Evolutionary conservation across 768 basidiomycete genomes (phyloP).

Genomic region (Russula virescens): DNA sequence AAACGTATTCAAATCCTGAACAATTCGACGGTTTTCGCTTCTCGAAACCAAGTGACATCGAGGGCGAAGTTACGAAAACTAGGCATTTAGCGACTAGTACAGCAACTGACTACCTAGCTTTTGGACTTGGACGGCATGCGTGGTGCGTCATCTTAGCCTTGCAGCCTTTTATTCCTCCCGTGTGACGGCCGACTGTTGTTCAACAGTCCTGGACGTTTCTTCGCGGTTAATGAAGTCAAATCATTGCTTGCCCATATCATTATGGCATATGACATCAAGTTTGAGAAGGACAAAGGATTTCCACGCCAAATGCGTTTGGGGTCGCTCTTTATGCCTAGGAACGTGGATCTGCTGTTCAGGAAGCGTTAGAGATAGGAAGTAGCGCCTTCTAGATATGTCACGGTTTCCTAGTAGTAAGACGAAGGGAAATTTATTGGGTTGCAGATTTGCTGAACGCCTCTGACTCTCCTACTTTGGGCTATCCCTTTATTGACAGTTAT

Average conservation of each 20-base stretch:
- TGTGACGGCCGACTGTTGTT: background rate
- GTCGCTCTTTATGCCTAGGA: constrained; percentile 6
- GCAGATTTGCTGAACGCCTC: no score
- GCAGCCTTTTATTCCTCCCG: no score
- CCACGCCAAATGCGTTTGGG: constrained; percentile 1
- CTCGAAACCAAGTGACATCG: constrained; percentile 27
- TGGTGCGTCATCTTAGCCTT: constrained; percentile 20
- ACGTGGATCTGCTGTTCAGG: constrained; percentile 25
- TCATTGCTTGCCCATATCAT: background rate
- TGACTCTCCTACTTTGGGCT: no score
- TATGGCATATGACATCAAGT: background rate
- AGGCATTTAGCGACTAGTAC: constrained; percentile 29
- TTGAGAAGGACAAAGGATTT: background rate
- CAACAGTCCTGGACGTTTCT: background rate
- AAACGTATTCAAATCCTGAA: constrained; percentile 39
- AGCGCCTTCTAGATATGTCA: no score
- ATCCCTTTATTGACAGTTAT: no score
- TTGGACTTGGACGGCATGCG: constrained; percentile 26
- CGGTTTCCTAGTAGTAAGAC: no score
- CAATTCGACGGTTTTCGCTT: constrained; percentile 41
- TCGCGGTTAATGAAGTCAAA: background rate
- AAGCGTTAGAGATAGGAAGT: constrained; percentile 14
- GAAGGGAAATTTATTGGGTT: no score
- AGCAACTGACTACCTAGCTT: constrained; percentile 32
- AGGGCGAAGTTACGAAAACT: constrained; percentile 10